Evolutionary conservation across 257 asterid species (phyloP).

Genomic region (Fraxinus quadrangulata): DNA sequence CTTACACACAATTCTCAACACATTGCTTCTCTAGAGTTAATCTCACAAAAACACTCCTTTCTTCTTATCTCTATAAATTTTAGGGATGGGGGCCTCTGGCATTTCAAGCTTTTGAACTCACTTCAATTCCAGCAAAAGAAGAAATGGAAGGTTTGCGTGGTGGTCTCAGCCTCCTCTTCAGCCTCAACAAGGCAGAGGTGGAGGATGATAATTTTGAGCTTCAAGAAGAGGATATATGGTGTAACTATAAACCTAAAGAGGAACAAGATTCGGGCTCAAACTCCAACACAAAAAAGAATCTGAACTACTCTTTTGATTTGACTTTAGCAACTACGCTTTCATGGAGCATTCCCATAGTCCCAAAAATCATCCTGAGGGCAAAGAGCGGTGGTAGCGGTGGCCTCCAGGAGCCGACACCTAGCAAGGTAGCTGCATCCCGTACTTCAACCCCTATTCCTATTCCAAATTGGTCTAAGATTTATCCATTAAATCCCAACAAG

Average conservation of each 20-base stretch:
- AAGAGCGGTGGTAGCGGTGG: not conserved
- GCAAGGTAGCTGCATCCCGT: not conserved
- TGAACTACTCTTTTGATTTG: not conserved
- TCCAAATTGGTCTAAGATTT: conserved; percentile 36
- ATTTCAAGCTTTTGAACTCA: not conserved
- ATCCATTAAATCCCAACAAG: conserved; percentile 12
- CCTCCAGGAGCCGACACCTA: not conserved
- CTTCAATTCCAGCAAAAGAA: not conserved
- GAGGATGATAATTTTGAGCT: conserved; percentile 38
- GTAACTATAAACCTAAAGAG: conserved; percentile 24
- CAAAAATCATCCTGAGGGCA: conserved; percentile 24
- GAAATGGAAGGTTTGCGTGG: conserved; percentile 25
- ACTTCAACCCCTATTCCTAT: conserved; percentile 34
- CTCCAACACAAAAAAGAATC: conserved; percentile 12
- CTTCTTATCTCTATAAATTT: not conserved
- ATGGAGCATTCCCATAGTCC: conserved; percentile 21
- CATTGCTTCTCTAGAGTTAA: conserved; percentile 14
- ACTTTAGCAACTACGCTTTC: conserved; percentile 28
- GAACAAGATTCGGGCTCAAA: conserved; percentile 21
- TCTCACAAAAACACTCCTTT: conserved; percentile 5
- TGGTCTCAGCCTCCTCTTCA: not conserved
- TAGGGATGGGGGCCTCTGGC: not conserved
- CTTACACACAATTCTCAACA: conserved; percentile 16
- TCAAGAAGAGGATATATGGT: conserved; percentile 44
- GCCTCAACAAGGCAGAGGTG: not conserved